phyloP scores from a whole-genome alignment of 768 basidiomycete genomes.

The Cubamyces sp. region DNA sequence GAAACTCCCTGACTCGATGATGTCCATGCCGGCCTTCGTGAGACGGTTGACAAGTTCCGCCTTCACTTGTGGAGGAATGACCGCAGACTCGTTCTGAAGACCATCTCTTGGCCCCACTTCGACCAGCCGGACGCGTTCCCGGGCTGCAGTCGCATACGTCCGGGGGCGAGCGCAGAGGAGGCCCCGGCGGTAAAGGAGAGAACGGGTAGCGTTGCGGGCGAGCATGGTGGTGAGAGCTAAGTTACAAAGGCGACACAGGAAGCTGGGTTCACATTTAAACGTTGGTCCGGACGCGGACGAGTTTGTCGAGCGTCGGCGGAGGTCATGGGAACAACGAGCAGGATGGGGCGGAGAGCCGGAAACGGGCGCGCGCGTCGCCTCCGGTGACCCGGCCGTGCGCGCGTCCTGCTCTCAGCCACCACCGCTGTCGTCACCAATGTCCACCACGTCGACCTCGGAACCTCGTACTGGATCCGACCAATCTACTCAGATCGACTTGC shows the following conservation, averaged over 20 bases:
- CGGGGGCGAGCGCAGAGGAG: not conserved
- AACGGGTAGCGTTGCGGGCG: not conserved
- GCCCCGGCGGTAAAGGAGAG: not conserved
- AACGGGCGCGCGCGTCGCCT: not conserved
- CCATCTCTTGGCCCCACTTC: slow-evolving; percentile 94
- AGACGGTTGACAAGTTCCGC: slow-evolving; percentile 81
- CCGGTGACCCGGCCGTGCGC: not conserved
- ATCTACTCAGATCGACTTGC: not conserved
- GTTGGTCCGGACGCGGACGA: not conserved
- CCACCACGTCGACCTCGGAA: not conserved
- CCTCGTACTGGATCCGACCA: not conserved
- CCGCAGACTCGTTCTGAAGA: slow-evolving; percentile 82
- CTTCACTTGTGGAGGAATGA: slow-evolving; percentile 75
- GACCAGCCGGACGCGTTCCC: slow-evolving; percentile 55
- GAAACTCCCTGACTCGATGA: slow-evolving; percentile 86
- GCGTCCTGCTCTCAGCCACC: slow-evolving; percentile 1
- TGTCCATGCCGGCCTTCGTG: slow-evolving; percentile 63
- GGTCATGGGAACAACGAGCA: slow-evolving; percentile 18
- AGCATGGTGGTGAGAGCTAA: slow-evolving; percentile 2
- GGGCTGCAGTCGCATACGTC: slow-evolving; percentile 7
- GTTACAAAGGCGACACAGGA: not conserved
- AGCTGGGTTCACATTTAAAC: not conserved
- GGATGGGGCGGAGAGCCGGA: not conserved
- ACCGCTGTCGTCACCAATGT: slow-evolving; percentile 6
- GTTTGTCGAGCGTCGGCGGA: not conserved